These are phyloP conservation scores for Saccharomycopsis fibuligera DNA, from an alignment of 805 yeast genomes.

Conservation along the genomic window DNA sequence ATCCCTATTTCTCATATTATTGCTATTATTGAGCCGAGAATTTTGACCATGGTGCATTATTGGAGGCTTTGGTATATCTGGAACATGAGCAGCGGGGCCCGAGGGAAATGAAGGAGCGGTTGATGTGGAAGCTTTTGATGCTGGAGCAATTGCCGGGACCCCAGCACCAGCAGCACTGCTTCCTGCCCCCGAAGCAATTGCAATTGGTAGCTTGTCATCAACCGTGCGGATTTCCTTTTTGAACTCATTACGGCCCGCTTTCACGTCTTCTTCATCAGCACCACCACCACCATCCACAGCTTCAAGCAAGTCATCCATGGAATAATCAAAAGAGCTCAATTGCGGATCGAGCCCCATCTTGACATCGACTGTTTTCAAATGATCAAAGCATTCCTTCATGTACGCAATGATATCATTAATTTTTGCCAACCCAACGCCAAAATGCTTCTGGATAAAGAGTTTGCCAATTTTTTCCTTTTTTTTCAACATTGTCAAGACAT, in stretches of 20 bases:
- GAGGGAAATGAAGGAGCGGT: no score
- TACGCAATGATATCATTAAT: background rate
- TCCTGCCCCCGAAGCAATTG: no score
- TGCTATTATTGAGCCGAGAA: no score
- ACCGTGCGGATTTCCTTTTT: no score
- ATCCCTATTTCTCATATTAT: no score
- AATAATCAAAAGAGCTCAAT: background rate
- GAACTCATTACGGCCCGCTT: conserved; percentile 1
- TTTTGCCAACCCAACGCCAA: conserved; percentile 3
- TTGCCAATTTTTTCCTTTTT: conserved; percentile 7
- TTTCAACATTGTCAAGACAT: background rate
- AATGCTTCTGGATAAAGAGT: conserved; percentile 3
- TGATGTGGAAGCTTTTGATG: no score
- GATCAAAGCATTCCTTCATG: background rate
- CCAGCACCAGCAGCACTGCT: no score
- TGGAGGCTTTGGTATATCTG: no score
- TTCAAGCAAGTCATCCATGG: conserved; percentile 2
- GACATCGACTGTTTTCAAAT: conserved; percentile 1
- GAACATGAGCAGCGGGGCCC: no score
- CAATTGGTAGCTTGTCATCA: no score
- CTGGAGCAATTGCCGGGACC: no score
- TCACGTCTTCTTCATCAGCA: conserved; percentile 3
- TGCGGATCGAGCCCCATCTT: background rate
- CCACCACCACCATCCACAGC: conserved; percentile 3
- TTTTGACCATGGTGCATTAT: no score